phyloP scores from a whole-genome alignment of 768 basidiomycete genomes.

The Kwoniella mangroviensis region DNA sequence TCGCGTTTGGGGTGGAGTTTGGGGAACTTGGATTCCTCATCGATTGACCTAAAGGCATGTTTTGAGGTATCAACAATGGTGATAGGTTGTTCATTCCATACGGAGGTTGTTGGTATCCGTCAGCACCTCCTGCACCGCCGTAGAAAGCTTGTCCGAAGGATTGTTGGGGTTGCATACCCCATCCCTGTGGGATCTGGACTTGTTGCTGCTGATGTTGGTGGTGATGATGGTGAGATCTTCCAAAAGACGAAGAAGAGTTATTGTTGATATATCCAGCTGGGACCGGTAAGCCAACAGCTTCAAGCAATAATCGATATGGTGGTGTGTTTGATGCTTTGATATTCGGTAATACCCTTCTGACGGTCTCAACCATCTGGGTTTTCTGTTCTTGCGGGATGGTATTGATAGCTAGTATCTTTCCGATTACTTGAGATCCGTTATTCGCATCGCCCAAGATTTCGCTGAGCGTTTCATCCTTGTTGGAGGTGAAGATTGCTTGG shows the following conservation, averaged over 20 bases:
- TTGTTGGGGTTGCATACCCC: constrained; percentile 8
- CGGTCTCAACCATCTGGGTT: constrained; percentile 75
- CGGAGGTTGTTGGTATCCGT: constrained; percentile 25
- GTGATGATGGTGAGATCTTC: constrained; percentile 12
- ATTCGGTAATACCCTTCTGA: constrained; percentile 82
- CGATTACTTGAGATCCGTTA: constrained; percentile 73
- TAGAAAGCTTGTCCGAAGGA: constrained; percentile 19
- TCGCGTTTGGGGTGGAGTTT: constrained; percentile 18
- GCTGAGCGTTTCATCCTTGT: constrained; percentile 84
- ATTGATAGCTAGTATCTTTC: constrained; percentile 87
- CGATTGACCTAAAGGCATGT: constrained; percentile 47
- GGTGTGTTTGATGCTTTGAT: constrained; percentile 93
- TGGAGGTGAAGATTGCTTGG: constrained; percentile 86
- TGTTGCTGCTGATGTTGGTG: constrained; percentile 20
- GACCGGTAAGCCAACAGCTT: constrained; percentile 90
- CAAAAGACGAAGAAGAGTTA: constrained; percentile 32
- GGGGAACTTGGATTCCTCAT: constrained; percentile 29
- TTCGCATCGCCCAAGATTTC: constrained; percentile 96
- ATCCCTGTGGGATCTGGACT: constrained; percentile 3
- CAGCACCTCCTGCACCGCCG: neutral
- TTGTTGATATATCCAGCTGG: constrained; percentile 36
- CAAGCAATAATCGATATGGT: constrained; percentile 88
- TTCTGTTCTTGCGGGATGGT: constrained; percentile 77
- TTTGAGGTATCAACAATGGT: constrained; percentile 45
- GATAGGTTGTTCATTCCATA: constrained; percentile 28